These are phyloP conservation scores for Aureobasidium sp. DNA, from an alignment of 2,329 filamentous ascomycete genomes.

Conservation along the genomic window DNA sequence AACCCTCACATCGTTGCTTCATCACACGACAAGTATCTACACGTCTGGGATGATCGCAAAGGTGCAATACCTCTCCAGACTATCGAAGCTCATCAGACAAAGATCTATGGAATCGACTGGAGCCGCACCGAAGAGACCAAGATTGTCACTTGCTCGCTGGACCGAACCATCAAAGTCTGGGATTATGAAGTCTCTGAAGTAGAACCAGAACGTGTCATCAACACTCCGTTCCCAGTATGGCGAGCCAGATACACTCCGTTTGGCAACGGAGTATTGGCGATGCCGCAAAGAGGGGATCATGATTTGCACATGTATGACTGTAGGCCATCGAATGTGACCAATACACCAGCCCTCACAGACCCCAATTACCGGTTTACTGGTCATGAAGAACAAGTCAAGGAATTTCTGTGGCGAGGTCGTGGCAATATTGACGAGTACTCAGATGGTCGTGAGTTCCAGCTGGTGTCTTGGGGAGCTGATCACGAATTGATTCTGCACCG, in stretches of 20 bases:
- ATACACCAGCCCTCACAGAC: conserved; percentile 39
- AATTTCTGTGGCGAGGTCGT: conserved; percentile 82
- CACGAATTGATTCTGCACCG: conserved; percentile 73
- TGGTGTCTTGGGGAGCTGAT: conserved; percentile 89
- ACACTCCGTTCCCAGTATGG: conserved; percentile 82
- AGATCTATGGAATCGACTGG: conserved; percentile 95
- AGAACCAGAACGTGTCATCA: conserved; percentile 67
- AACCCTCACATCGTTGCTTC: conserved; percentile 83
- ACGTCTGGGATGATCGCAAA: conserved; percentile 84
- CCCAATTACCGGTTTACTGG: conserved; percentile 51
- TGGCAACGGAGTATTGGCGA: conserved; percentile 75
- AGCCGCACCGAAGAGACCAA: conserved; percentile 67
- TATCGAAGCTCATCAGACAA: conserved; percentile 81
- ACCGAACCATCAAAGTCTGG: conserved; percentile 92
- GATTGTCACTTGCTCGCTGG: conserved; percentile 80
- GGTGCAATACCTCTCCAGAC: conserved; percentile 71
- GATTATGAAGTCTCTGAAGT: conserved; percentile 61
- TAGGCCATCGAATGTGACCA: conserved; percentile 30
- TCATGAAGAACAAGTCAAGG: conserved; percentile 65
- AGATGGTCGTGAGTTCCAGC: conserved; percentile 82
- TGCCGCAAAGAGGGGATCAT: conserved; percentile 84
- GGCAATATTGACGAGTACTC: conserved; percentile 59
- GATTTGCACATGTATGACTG: conserved; percentile 75
- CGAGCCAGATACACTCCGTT: conserved; percentile 87
- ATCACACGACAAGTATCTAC: conserved; percentile 78